Conservation (phyloP, 2,329 filamentous ascomycete species). For the Cercospora nicotianae region DNA sequence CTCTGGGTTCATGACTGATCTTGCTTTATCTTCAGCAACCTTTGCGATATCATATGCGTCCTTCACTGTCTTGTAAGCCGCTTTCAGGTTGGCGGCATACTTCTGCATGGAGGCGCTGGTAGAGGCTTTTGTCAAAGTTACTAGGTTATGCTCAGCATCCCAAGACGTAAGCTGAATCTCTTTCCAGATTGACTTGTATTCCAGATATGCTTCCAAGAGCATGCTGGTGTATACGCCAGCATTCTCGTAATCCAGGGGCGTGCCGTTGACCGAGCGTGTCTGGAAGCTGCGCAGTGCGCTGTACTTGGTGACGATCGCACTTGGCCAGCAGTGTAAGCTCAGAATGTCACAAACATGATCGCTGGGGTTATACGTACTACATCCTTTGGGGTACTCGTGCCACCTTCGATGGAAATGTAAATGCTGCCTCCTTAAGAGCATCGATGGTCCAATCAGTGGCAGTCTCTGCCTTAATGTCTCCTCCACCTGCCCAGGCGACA, state of each 20-base stretch:
- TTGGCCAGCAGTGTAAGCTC: neutral
- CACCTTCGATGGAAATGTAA: neutral
- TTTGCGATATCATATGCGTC: no score
- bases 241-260: neutral
- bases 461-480: neutral
- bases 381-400: neutral
- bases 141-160: neutral
- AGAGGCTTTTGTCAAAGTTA: no score
- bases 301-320: neutral
- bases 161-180: neutral
- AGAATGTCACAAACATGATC: no score
- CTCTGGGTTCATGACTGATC: no score
- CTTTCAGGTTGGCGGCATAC: no score
- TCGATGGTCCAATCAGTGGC: neutral
- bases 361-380: neutral
- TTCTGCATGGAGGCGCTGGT: no score
- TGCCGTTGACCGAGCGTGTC: neutral
- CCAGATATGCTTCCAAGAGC: neutral
- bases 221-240: neutral
- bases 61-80: no score
- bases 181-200: neutral
- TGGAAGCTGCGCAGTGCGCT: neutral
- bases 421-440: neutral
- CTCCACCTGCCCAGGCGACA: neutral
- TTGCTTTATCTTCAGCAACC: no score